Evolutionary conservation across 352 stramenopile species (phyloP), one percentile per base, ranked within the genome.

Genomic region (Phytophthora litchii): DNA sequence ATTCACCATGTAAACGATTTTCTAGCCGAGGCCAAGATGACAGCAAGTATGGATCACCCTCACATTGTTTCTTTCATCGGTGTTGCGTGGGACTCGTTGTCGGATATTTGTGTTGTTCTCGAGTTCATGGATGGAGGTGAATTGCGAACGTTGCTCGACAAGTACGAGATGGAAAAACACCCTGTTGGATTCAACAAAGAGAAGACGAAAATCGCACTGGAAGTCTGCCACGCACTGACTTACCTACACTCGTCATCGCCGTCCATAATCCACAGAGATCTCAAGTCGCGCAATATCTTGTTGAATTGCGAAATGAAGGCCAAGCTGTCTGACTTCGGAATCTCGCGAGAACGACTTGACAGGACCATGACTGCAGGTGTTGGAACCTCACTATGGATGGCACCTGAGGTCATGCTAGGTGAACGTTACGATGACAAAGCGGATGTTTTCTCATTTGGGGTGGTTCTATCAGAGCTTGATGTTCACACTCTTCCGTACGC

Each of bases 241-340:
- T 82, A 78, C 34, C 37, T 82, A 8, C 73, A 82, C 48, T 67
- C 61, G 9, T 17, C 72, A 16, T 58, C 56, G 7, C 50, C 54
- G 12, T 23, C 52, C 1, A 56, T 70, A 8, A 68, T 82, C 16
- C 67, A 76, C n/a, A 48, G 69, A 42, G 69, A 78, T 38, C 49
- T 78, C 41, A 74, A 74, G 46, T 72, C 64, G 2, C 41, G 62
- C 5, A 88, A 88, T 47, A 72, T 88, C 36, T 45, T 88, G 43
- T 57, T 86, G n/a, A 69, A 83, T 53, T 38, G 64, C 4, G 54
- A 72, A 14, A 38, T 79, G 53, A 68, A 73, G 16, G 77, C 80
- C 7, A 89, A 89, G 44, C 59, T 89, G 19, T 83, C 73, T 0
- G 80, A 89, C 60, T 89, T 88, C 59, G 80, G 80, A 5, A 68